Percentiles rank a stretch among this genome's conserved stretches.
Conservation (phyloP, 2,329 filamentous ascomycete species). For the Graphilbum ipis-grandicollis region DNA sequence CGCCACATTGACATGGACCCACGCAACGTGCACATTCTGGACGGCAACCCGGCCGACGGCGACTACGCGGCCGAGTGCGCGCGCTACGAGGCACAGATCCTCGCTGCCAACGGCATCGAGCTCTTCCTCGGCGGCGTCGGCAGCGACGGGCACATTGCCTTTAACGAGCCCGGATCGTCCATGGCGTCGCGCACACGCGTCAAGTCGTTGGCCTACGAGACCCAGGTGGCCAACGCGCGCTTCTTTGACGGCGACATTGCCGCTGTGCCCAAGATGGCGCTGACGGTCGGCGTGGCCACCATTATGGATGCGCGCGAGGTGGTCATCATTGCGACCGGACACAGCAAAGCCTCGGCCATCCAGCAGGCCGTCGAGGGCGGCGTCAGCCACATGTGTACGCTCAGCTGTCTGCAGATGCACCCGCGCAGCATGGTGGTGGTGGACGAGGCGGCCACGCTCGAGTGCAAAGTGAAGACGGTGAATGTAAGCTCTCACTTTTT, state of each 20-base stretch:
- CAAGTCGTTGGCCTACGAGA: constrained; percentile 62
- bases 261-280: constrained; percentile 49
- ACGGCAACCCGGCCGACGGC: constrained; percentile 52
- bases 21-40: constrained; percentile 53
- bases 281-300: constrained; percentile 39
- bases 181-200: constrained; percentile 52
- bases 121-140: constrained; percentile 62
- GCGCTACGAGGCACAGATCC: constrained; percentile 54
- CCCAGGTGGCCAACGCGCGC: constrained; percentile 54
- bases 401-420: constrained; percentile 56
- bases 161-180: constrained; percentile 64
- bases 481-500: constrained; percentile 16
- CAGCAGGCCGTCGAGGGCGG: constrained; percentile 56
- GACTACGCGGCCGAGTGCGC: constrained; percentile 53
- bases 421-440: constrained; percentile 55
- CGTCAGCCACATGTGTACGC: constrained; percentile 65
- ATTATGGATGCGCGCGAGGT: constrained; percentile 54
- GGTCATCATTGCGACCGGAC: constrained; percentile 54
- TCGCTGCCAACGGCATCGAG: constrained; percentile 51
- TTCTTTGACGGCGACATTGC: constrained; percentile 50
- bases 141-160: constrained; percentile 61
- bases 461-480: constrained; percentile 46
- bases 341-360: constrained; percentile 54
- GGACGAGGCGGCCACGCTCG: constrained; percentile 51
- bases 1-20: constrained; percentile 53